Percentiles rank a stretch among this genome's conserved stretches.
phyloP scores from a whole-genome alignment of 352 stramenopile species.

The Phytophthora sp. region DNA sequence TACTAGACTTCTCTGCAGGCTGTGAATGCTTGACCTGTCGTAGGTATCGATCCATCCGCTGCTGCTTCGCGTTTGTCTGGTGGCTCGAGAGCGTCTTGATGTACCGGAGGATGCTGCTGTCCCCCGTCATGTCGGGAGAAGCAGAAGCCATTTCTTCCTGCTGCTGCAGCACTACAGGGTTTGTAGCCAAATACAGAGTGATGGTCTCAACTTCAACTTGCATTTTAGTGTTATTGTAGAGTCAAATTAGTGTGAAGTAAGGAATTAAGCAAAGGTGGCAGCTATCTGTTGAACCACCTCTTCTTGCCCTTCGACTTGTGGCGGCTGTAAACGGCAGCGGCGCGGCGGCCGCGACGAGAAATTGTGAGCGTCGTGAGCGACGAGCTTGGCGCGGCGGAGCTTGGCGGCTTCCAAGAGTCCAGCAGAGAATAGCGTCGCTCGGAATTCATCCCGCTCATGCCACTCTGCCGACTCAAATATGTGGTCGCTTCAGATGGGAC shows the following conservation, averaged over 20 bases:
- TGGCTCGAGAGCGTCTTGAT: slow-evolving; percentile 60
- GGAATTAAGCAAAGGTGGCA: background rate
- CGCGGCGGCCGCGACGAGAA: slow-evolving; percentile 63
- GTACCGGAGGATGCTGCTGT: slow-evolving; percentile 49
- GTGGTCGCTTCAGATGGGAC: slow-evolving; percentile 36
- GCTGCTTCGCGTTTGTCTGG: slow-evolving; percentile 52
- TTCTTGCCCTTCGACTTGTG: slow-evolving; percentile 66
- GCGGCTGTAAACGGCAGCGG: slow-evolving; percentile 64
- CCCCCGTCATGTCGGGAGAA: background rate
- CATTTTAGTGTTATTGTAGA: slow-evolving; percentile 17
- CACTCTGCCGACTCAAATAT: slow-evolving; percentile 38
- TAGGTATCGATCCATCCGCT: slow-evolving; percentile 47
- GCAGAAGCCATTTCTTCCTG: background rate
- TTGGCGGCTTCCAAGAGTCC: slow-evolving; percentile 73
- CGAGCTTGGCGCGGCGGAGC: slow-evolving; percentile 58
- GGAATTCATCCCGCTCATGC: slow-evolving; percentile 35
- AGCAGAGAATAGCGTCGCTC: slow-evolving; percentile 75
- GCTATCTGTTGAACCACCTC: slow-evolving; percentile 50
- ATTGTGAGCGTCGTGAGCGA: slow-evolving; percentile 79
- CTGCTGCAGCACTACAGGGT: background rate
- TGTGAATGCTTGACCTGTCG: slow-evolving; percentile 28
- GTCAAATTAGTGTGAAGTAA: slow-evolving; percentile 1
- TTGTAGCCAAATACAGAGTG: slow-evolving; percentile 55
- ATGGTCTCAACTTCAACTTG: slow-evolving; percentile 55
- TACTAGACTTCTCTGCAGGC: background rate